phyloP scores from a whole-genome alignment of 352 stramenopile species.

The Saprolegnia parasitica region DNA sequence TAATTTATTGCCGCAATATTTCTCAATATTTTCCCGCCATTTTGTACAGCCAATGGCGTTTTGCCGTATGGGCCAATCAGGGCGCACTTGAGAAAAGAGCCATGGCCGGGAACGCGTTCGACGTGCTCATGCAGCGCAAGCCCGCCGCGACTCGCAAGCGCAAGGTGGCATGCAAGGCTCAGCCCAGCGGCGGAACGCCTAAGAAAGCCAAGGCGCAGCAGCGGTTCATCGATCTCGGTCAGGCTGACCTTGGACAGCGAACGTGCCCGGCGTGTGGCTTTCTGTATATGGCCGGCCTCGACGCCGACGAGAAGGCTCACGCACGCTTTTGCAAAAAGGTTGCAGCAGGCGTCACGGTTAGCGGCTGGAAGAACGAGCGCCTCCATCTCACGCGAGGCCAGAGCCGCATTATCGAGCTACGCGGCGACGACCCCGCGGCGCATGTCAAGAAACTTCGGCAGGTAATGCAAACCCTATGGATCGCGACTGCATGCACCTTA shows the following conservation, averaged over 20 bases:
- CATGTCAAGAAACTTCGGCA: constrained; percentile 72
- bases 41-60: too few species aligned
- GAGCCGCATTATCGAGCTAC: constrained; percentile 57
- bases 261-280: constrained; percentile 58
- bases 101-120: constrained; percentile 24
- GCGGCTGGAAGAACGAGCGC: constrained; percentile 66
- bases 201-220: constrained; percentile 37
- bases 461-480: background rate
- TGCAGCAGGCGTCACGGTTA: constrained; percentile 45
- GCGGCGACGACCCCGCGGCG: constrained; percentile 41
- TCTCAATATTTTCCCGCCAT: background rate
- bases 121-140: constrained; percentile 44
- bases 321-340: constrained; percentile 47
- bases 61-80: too few species aligned
- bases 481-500: background rate
- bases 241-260: constrained; percentile 61
- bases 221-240: constrained; percentile 69
- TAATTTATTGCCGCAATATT: constrained; percentile 6
- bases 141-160: constrained; percentile 41
- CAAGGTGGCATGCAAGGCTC: constrained; percentile 25
- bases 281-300: constrained; percentile 57
- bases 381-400: constrained; percentile 26
- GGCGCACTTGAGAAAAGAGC: background rate
- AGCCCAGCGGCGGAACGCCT: constrained; percentile 28
- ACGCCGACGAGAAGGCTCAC: constrained; percentile 73